Conservation (phyloP, 139 green algal species). For the Auxenochlorella pyrenoidosa region DNA sequence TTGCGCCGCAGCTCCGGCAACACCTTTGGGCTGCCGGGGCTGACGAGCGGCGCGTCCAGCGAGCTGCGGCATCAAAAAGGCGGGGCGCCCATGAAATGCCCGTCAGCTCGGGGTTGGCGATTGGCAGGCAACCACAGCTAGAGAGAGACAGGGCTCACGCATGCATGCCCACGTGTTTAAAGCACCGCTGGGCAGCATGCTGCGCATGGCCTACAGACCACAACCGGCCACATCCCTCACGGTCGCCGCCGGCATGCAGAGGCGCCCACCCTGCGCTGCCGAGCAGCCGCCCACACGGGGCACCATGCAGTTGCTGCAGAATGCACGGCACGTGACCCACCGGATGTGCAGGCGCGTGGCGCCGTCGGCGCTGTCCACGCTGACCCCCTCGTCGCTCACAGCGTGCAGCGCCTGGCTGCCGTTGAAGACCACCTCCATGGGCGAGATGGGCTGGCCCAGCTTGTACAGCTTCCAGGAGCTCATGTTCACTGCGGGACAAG, state of each 20-base stretch:
- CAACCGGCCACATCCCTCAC: not conserved
- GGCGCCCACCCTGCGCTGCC: not conserved
- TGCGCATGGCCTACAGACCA: not conserved
- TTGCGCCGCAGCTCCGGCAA: conserved; percentile 41
- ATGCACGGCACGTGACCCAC: not conserved
- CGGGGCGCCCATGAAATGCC: too few species aligned
- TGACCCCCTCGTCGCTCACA: conserved; percentile 54
- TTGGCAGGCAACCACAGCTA: too few species aligned
- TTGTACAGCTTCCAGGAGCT: conserved; percentile 63
- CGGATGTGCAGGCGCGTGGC: conserved; percentile 38
- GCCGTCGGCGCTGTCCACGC: conserved; percentile 32
- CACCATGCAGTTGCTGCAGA: not conserved
- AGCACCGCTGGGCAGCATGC: too few species aligned
- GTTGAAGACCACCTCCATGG: conserved; percentile 64
- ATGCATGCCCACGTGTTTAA: too few species aligned
- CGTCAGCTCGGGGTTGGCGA: not conserved
- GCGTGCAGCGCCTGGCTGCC: conserved; percentile 66
- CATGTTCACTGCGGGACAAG: conserved; percentile 35
- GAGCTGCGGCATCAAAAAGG: conserved; percentile 25
- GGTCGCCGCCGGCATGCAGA: not conserved
- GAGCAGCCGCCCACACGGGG: not conserved
- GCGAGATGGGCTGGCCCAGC: conserved; percentile 54
- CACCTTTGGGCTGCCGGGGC: conserved; percentile 47
- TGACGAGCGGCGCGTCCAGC: conserved; percentile 61
- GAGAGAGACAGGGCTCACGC: not conserved